Evolutionary conservation across 2,329 filamentous ascomycete genomes (phyloP), one percentile per base, ranked within the genome.

Genomic region (Penicillium corylophilum): DNA sequence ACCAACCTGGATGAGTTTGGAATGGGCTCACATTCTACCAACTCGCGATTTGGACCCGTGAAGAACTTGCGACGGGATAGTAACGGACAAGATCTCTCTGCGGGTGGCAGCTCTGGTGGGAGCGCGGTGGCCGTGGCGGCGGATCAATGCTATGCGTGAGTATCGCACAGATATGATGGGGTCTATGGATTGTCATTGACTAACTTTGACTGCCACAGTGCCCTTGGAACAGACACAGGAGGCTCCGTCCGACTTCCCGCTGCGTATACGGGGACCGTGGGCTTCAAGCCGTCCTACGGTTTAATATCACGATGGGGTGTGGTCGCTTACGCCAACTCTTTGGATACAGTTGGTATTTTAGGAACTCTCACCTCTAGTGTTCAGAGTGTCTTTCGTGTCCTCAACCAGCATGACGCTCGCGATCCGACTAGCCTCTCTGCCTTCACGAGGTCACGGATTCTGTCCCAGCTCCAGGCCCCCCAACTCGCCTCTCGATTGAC

Each of bases 1-100:
- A 92, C 90, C 2, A 96, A 95, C 68, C 85, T 97, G 78, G 94
- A 97, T 73, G 94, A 95, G 68, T 96, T 96, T 68, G 91, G 92
- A 24, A 96, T 96, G 92, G 91, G 91, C 2, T 95, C 90, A 8
- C 87, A 96, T 67, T 88, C 86, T 1, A 80, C 79, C 18, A 75
- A 86, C 63, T 91, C 90, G 1, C 73, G 78, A 48, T 84, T 86
- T 62, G 89, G 88, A 1, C 69, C 82, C 1, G 88, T 93, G 4
- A 75, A 69, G 46, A 85, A 81, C 55, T 76, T 73, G 7, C 70
- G 76, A 46, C 74, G 65, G 23, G 56, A 64, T 48, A 53, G 63
- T 39, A 68, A 66, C 41, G 74, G 51, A 22, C 69, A 74, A 28
- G 65, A 71, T 20, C 69, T 83, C 23, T 94, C 90, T 0, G 87